phyloP scores from a whole-genome alignment of 1,284 basidiomycete species.

The Trichosporon sp. region DNA sequence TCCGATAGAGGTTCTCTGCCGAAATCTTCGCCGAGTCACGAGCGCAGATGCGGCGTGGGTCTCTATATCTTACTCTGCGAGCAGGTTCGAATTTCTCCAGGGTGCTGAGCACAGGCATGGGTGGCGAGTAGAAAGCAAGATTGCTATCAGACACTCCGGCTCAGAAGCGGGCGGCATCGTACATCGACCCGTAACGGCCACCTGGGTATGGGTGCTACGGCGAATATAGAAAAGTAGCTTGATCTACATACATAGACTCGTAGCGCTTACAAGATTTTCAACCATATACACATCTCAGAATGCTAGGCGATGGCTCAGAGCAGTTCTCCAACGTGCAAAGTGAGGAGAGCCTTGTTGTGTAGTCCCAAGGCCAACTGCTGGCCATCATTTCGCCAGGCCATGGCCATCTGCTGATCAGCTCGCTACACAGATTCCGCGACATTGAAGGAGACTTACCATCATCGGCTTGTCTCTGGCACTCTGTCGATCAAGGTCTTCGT shows the following conservation, averaged over 20 bases:
- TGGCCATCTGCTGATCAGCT: slow-evolving; percentile 23
- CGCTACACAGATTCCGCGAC: not conserved
- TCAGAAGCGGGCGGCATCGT: not conserved
- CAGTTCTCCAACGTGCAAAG: slow-evolving; percentile 26
- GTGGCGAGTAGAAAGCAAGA: slow-evolving; percentile 6
- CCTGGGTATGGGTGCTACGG: slow-evolving; percentile 15
- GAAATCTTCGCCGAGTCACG: slow-evolving; percentile 24
- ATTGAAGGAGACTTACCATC: slow-evolving; percentile 27
- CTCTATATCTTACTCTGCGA: slow-evolving; percentile 35
- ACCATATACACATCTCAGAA: not conserved
- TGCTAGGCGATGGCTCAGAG: not conserved
- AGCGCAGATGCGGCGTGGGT: slow-evolving; percentile 27
- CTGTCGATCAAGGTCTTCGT: slow-evolving; percentile 28
- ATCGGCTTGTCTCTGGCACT: slow-evolving; percentile 29
- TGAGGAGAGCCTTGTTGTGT: slow-evolving; percentile 35
- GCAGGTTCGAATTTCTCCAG: slow-evolving; percentile 26
- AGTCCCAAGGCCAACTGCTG: slow-evolving; percentile 38
- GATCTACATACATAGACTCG: not conserved
- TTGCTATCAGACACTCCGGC: not conserved
- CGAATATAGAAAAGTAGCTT: not conserved
- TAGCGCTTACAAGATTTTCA: not conserved
- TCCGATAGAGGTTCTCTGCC: slow-evolving; percentile 26
- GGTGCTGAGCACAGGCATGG: not conserved
- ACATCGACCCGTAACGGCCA: slow-evolving; percentile 12
- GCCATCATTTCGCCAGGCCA: slow-evolving; percentile 40